Evolutionary conservation across 176 grass and related monocot genomes (phyloP).

Genomic region (Raddia guianensis): DNA sequence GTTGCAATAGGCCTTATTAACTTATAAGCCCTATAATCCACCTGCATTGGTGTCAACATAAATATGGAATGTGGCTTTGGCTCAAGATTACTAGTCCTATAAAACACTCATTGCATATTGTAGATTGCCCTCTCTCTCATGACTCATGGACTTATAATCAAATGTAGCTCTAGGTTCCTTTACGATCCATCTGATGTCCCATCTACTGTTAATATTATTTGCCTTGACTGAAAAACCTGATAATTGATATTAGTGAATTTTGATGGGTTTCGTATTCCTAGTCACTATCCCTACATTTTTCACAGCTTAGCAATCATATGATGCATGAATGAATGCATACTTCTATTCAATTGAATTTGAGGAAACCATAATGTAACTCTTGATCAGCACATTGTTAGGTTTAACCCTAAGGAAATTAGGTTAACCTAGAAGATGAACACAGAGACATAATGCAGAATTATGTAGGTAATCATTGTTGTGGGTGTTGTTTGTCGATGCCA

Average conservation of each 20-base stretch:
- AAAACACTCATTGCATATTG: neutral
- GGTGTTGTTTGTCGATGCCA: too few species aligned
- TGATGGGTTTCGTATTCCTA: neutral
- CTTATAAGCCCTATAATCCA: neutral
- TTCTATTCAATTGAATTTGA: neutral
- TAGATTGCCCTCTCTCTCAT: neutral
- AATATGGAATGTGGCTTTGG: neutral
- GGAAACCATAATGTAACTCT: neutral
- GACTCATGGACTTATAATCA: neutral
- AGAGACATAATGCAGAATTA: too few species aligned
- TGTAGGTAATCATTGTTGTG: too few species aligned
- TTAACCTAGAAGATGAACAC: too few species aligned
- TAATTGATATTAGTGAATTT: neutral
- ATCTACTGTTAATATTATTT: neutral
- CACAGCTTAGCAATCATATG: conserved; percentile 9
- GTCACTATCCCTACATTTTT: conserved; percentile 1
- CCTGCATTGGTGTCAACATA: too few species aligned
- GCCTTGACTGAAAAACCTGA: conserved; percentile 4
- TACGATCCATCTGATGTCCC: neutral
- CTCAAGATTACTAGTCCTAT: conserved; percentile 9
- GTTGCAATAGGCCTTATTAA: neutral
- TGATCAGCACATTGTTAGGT: neutral
- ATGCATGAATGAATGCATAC: conserved; percentile 1
- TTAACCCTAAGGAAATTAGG: too few species aligned
- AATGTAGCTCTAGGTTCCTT: neutral